Conservation (phyloP, 164 flowering plant genomes). For the Liriodendron chinense region DNA sequence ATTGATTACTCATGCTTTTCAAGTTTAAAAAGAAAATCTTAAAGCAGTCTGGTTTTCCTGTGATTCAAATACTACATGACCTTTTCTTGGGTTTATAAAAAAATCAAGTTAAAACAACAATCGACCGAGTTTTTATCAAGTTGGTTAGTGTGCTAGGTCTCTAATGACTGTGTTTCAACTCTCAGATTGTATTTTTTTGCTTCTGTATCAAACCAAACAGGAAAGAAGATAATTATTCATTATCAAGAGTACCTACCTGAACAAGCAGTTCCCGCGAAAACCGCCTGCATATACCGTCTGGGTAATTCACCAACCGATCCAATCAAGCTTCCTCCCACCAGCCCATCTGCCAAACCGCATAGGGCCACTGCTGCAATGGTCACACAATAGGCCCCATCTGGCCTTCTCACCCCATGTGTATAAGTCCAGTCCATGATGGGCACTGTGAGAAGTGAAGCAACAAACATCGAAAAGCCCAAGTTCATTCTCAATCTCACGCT, state of each 20-base stretch:
- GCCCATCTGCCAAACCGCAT: slow-evolving; percentile 85
- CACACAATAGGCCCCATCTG: slow-evolving; percentile 28
- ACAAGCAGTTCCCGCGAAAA: slow-evolving; percentile 86
- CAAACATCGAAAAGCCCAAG: slow-evolving; percentile 58
- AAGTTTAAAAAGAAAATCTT: too few relatives aligned
- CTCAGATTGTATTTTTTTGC: neutral
- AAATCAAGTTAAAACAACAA: neutral
- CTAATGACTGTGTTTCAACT: neutral
- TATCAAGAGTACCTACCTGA: slow-evolving; percentile 41
- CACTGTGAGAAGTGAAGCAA: slow-evolving; percentile 48
- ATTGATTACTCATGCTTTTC: too few relatives aligned
- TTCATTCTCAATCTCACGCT: slow-evolving; percentile 62
- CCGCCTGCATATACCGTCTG: slow-evolving; percentile 65
- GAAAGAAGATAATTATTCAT: neutral
- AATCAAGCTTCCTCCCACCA: slow-evolving; percentile 72
- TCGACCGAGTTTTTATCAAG: neutral
- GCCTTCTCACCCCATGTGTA: slow-evolving; percentile 2
- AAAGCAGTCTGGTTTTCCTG: too few relatives aligned
- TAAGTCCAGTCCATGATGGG: slow-evolving; percentile 54
- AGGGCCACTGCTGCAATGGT: slow-evolving; percentile 50
- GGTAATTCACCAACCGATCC: slow-evolving; percentile 76
- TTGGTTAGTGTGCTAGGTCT: neutral
- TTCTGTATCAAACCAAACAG: neutral
- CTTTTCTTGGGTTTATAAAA: neutral
- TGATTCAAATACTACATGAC: neutral